phyloP scores from a whole-genome alignment of 768 basidiomycete species.

The Daedaleopsis nitida region DNA sequence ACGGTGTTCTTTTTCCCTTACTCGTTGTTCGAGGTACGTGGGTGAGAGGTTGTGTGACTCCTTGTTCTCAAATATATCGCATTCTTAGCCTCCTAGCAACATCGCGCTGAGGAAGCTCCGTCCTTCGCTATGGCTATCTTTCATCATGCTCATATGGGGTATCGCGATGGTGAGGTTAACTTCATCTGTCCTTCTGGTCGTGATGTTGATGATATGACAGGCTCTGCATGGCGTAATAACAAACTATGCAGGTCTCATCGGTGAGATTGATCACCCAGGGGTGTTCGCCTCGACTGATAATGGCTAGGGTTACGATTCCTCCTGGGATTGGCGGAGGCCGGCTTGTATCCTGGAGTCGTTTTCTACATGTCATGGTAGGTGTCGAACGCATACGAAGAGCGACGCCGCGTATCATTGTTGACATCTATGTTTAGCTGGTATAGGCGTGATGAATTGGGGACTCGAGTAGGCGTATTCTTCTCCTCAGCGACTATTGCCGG shows the following conservation, averaged over 20 bases:
- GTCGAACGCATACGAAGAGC: not conserved
- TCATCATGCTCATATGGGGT: slow-evolving; percentile 45
- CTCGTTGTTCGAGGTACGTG: slow-evolving; percentile 63
- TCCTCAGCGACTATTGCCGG: slow-evolving; percentile 79
- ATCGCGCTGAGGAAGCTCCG: slow-evolving; percentile 57
- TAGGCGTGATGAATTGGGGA: slow-evolving; percentile 72
- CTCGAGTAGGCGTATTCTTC: slow-evolving; percentile 75
- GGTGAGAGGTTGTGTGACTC: not conserved
- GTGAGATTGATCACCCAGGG: slow-evolving; percentile 36
- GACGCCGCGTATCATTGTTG: not conserved
- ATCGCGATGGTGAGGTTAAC: slow-evolving; percentile 39
- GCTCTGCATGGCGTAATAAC: slow-evolving; percentile 63
- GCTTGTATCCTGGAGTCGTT: slow-evolving; percentile 55
- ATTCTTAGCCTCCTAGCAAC: slow-evolving; percentile 59
- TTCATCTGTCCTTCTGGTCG: not conserved
- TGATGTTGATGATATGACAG: slow-evolving; percentile 32
- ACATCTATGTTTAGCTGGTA: slow-evolving; percentile 60
- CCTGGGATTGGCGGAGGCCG: slow-evolving; percentile 57
- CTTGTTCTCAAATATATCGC: not conserved
- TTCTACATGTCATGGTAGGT: slow-evolving; percentile 61
- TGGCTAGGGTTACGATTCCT: slow-evolving; percentile 57
- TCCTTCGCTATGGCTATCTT: slow-evolving; percentile 66
- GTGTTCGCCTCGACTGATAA: not conserved
- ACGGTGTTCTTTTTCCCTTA: slow-evolving; percentile 81
- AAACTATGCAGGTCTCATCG: slow-evolving; percentile 62